Base-by-base conservation (phyloP, 2,329 filamentous ascomycete species). In the Colletotrichum cordylinicola region DNA sequence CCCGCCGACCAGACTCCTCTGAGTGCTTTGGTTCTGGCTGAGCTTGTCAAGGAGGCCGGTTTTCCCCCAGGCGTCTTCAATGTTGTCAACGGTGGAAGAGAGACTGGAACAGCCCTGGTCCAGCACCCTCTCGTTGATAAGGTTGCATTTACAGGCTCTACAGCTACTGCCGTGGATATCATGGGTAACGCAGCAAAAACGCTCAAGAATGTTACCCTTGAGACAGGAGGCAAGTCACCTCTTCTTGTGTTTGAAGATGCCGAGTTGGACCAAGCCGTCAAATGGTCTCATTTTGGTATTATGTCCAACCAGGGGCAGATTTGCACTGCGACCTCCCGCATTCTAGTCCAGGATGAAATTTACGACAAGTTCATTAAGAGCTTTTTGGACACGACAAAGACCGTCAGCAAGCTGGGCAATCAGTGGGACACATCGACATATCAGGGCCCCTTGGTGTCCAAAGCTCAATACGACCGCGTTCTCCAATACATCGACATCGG, bases 51-150 rank as follows among this genome's bases (percentile, higher is more conserved):
- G 77, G 89, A 95, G 80, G 94, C 93, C 13, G 94, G 94, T 1
- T 96, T 96, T 81, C 94, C 94, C 6, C 91, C 94, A 1, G 94
- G 94, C 61, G 94, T 96, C 9, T 84, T 96, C 78, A 96, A 96
- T 83, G 89, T 96, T 72, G 82, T 95, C 74, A 95, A 95, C 77
- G 94, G 94, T 1, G 94, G 94, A 35, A 88, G 88, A 35, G 91
- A 92, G 43, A 92, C 93, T 0, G 94, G 94, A 18, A 88, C 91
- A 8, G 92, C 93, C 0, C 88, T 96, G 13, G 92, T 92, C 2
- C 87, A 89, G 65, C 94, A 96, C 81, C 85, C 91, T 37, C 90
- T 90, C 55, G 89, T 96, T n/a, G 92, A 95, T 81, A 96, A 96
- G 87, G 88, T 96, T 77, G 93, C 94, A 0, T 96, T 96, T 78